Evolutionary conservation across 257 asterid species (phyloP), one percentile per base, ranked within the genome.

Genomic region (Cruciata laevipes): DNA sequence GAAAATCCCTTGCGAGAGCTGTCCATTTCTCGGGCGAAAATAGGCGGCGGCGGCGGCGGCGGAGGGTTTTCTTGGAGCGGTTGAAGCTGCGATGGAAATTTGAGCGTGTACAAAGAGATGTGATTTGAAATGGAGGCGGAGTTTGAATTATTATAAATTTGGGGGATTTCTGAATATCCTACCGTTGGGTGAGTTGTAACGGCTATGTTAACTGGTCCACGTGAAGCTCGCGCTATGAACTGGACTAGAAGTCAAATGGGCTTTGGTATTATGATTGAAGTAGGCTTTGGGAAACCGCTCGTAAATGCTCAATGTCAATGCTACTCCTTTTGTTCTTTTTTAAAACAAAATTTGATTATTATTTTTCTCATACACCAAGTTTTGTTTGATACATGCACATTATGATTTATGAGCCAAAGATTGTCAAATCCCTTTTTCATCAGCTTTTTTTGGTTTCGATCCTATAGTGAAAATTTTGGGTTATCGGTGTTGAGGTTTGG

Each of bases 1-100:
- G 77, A 68, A 23, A 56, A 35, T 9, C 82, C 84, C 74, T 76
- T 78, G 32, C 67, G 65, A 35, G 71, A 71, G 49, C 77, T 60
- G 59, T 80, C 82, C 86, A 84, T 84, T 62, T 68, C 66, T 56
- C 61, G 21, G 38, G 27, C 51, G 40, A 6, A 68, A 61, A 8
- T 11, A 20, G 13, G 16, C 38, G 10, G 20, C 20, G 42, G 30
- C 47, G 47, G 47, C 47, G 47, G 47, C 6, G 7, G 13, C 13
- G 42, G 42, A 10, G 55, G 2, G 16, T 14, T 47, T 4, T 47
- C 7, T 17, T 16, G 55, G 55, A 14, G 21, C 55, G 55, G 1
- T 47, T 47, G 55, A 17, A 47, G 55, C 16, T 14, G 55, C 17
- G 51, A 42, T 16, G 55, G 6, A 7, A 4, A 17, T 47, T 3